phyloP scores from a whole-genome alignment of 768 basidiomycete species.

The Exidia glandulosa region DNA sequence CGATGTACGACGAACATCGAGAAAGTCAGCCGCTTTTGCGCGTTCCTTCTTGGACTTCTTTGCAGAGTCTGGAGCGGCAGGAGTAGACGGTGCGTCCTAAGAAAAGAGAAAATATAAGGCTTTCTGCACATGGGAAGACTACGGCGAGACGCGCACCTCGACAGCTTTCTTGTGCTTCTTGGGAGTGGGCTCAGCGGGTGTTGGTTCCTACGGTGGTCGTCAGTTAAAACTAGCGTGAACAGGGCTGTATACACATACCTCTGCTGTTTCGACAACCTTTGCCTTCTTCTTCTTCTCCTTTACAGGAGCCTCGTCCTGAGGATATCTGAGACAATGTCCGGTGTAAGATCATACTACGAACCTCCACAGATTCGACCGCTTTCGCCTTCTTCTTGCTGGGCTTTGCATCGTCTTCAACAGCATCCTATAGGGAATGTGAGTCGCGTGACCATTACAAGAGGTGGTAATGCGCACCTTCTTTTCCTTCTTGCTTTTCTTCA shows the following conservation, averaged over 20 bases:
- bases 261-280: neutral
- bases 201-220: neutral
- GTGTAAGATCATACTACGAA: neutral
- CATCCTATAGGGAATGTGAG: neutral
- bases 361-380: slow-evolving; percentile 1
- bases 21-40: slow-evolving; percentile 3
- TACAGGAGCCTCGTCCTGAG: neutral
- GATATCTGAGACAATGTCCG: neutral
- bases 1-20: too few species aligned
- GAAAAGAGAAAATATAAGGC: neutral
- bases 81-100: neutral
- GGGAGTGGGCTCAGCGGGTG: neutral
- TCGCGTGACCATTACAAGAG: too few species aligned
- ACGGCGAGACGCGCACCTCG: neutral
- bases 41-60: slow-evolving; percentile 1
- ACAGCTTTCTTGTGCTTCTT: neutral
- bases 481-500: neutral
- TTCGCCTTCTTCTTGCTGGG: slow-evolving; percentile 8
- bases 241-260: neutral
- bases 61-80: too few species aligned
- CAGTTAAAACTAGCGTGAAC: neutral
- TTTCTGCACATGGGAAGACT: neutral
- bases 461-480: neutral
- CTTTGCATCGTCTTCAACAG: slow-evolving; percentile 4
- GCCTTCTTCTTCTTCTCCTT: neutral